Evolutionary conservation across 257 asterid genomes (phyloP).

Genomic region (Verbena officinalis): DNA sequence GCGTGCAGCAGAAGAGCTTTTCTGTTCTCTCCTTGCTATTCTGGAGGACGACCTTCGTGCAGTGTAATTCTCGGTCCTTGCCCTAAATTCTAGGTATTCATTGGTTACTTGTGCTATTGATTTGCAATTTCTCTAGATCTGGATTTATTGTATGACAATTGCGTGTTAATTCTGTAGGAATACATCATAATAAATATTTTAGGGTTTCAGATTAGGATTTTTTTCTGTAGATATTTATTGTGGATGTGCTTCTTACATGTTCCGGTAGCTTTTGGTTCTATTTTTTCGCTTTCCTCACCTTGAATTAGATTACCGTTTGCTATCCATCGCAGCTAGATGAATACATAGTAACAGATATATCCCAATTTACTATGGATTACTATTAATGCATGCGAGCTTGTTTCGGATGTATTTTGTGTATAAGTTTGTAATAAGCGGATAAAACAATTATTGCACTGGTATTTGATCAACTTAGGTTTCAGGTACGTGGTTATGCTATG

Average conservation of each 20-base stretch:
- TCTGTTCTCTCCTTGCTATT: neutral
- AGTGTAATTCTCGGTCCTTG: constrained; percentile 31
- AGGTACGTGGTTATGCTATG: too few species aligned
- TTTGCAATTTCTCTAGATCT: constrained; percentile 36
- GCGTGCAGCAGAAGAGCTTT: constrained; percentile 13
- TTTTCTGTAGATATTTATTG: constrained; percentile 6
- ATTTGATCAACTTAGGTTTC: too few species aligned
- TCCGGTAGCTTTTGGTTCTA: neutral
- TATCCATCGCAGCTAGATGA: neutral
- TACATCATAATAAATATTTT: neutral
- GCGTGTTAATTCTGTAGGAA: constrained; percentile 10
- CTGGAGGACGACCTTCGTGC: neutral
- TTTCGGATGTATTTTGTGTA: too few species aligned
- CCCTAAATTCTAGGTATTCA: constrained; percentile 7
- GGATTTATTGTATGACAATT: neutral
- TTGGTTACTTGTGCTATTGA: constrained; percentile 16
- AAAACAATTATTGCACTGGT: too few species aligned
- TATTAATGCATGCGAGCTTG: too few species aligned
- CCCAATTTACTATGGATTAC: too few species aligned
- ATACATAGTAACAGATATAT: too few species aligned
- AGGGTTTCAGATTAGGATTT: constrained; percentile 43
- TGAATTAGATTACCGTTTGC: neutral
- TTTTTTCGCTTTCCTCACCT: neutral
- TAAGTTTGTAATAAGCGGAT: too few species aligned
- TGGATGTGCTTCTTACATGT: neutral